These are phyloP conservation scores for Keqinozyma sinolaborantium DNA, from an alignment of 1,139 yeast genomes.

Conservation along the genomic window DNA sequence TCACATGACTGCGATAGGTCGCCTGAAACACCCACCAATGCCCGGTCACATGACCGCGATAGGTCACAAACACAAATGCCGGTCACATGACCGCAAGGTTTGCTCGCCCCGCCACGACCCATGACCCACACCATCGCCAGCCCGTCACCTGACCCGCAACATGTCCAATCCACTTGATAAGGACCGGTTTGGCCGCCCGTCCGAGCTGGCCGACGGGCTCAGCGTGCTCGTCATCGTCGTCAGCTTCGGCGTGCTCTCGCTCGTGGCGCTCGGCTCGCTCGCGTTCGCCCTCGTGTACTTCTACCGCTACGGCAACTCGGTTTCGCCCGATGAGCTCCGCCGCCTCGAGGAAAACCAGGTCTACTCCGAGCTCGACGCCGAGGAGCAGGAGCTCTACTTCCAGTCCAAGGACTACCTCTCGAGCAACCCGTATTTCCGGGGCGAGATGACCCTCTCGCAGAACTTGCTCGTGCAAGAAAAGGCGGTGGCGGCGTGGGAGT, in stretches of 20 bases:
- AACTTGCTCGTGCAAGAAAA: slow-evolving; percentile 76
- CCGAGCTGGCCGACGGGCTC: neutral
- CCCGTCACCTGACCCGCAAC: no score
- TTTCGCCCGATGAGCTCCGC: slow-evolving; percentile 50
- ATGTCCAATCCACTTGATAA: no score
- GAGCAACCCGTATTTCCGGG: slow-evolving; percentile 52
- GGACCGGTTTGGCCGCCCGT: no score
- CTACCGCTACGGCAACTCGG: neutral
- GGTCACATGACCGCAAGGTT: no score
- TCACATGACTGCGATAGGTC: no score
- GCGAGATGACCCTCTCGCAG: slow-evolving; percentile 44
- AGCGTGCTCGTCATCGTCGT: neutral
- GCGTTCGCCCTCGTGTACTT: neutral
- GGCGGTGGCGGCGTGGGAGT: slow-evolving; percentile 93
- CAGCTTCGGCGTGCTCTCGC: slow-evolving; percentile 1
- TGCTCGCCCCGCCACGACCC: no score
- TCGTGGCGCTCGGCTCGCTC: slow-evolving; percentile 1
- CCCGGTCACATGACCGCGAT: no score
- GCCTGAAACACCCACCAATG: no score
- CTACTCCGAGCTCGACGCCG: slow-evolving; percentile 59
- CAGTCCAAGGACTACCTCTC: slow-evolving; percentile 60
- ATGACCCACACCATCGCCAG: no score
- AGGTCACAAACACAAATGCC: no score
- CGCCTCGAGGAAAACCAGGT: slow-evolving; percentile 63
- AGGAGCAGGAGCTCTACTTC: slow-evolving; percentile 77